Base-by-base conservation (phyloP, 129 eudicot genomes). In the Lonicera japonica region DNA sequence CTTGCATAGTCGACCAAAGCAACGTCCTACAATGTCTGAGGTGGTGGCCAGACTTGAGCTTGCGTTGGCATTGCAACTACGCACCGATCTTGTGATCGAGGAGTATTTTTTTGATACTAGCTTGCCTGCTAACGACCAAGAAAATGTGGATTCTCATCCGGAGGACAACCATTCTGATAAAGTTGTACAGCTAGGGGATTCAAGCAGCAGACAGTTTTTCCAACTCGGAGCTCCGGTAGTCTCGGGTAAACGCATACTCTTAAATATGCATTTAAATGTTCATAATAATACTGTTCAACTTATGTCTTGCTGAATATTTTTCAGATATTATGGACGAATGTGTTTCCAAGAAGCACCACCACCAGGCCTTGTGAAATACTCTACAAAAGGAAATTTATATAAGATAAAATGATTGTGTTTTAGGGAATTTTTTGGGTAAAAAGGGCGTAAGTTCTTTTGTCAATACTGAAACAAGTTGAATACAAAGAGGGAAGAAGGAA, bases 11-110 rank as follows among this genome's bases (percentile, higher is more conserved):
- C 55, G 23, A 25, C 21, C 58, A 9, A 63, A 16, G 60, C 25
- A 46, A 61, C 70, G 70, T 12, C 76, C 76, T n/a, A 45, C 76
- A 11, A 71, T 71, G 76, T 39, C 64, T 5, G 50, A 63, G 76
- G 70, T 63, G 17, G 70, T 71, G 71, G 45, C 34, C 45, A 20
- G 45, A 17, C 77, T 72, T 36, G 66, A 65, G 21, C 22, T 20
- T 50, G 21, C 38, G 25, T 23, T 48, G 5, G 56, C 36, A 1
- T 13, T 58, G 29, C 56, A 64, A 12, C 54, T 21, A 25, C 67
- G n/a, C 10, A 12, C 51, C 2, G 10, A 45, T 45, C 4, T 15
- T 45, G n/a, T 10, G n/a, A 1, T 12, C 13, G 7, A 45, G 2
- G 51, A 15, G 51, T 10, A 45, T 12, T 10, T 15, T 8, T 10